Evolutionary conservation across 2,329 filamentous ascomycete genomes (phyloP), one percentile per base, ranked within the genome.

Genomic region (Colletotrichum orchidophilum): DNA sequence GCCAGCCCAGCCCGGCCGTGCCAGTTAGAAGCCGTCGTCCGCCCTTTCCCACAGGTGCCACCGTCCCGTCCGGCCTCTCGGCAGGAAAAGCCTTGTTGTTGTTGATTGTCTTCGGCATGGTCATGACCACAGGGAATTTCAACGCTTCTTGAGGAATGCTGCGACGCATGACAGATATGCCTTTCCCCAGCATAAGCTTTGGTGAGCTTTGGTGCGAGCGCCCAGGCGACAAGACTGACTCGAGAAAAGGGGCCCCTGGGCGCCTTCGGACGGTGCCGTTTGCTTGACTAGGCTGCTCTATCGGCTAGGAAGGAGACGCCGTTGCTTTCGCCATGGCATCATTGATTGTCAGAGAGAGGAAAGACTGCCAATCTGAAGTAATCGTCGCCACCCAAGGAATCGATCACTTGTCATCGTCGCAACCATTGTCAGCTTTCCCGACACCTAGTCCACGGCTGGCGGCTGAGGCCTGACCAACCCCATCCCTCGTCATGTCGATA

Each of bases 251-350:
- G 42, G 15, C 69, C 69, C 69, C 69, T 71, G 64, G 58, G 26
- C 59, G 59, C 58, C 69, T 71, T 69, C 69, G 69, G 69, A 71
- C 69, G 65, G 69, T 69, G 64, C 69, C 59, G 57, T 67, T 46
- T 35, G 50, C 50, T 57, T 57, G 58, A 59, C 63, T 67, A 71
- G 42, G 52, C n/a, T 59, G 52, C 57, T 63, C 39, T 52, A 52
- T 35, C 63, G 52, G 52, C 58, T 54, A 27, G 58, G n/a, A 39
- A 58, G 21, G 55, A 35, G 54, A 52, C 52, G 64, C 64, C 68
- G 68, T 54, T 71, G 53, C 42, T 58, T 63, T 69, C 31, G 69
- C 64, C 52, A 39, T 63, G 59, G 58, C 59, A 59, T 71, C 46
- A 58, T 53, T 24, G 31, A 62, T 3, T 15, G 21, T 35, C 21